These are phyloP conservation scores for Pleurotus eryngii DNA, from an alignment of 768 basidiomycete genomes.

Conservation along the genomic window DNA sequence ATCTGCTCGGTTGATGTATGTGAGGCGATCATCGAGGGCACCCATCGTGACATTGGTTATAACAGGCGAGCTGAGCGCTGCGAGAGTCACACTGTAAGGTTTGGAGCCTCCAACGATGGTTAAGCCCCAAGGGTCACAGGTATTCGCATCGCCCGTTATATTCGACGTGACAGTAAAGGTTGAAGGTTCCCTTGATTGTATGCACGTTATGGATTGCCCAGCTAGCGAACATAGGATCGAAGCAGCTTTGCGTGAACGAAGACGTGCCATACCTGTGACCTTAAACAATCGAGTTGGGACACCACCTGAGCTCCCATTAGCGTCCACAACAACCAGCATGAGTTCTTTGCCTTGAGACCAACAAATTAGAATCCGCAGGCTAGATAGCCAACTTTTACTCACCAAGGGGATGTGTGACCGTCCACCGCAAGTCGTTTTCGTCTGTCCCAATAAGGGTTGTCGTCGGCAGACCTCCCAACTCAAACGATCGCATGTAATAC, in stretches of 20 bases:
- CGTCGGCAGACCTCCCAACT: slow-evolving; percentile 30
- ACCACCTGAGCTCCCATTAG: slow-evolving; percentile 39
- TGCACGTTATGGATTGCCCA: slow-evolving; percentile 14
- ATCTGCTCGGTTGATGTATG: slow-evolving; percentile 39
- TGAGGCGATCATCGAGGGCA: slow-evolving; percentile 32
- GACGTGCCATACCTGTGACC: slow-evolving; percentile 29
- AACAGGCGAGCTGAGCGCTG: slow-evolving; percentile 30
- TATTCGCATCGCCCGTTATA: slow-evolving; percentile 30
- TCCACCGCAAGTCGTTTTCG: slow-evolving; percentile 38
- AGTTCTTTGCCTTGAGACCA: slow-evolving; percentile 34
- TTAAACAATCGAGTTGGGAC: slow-evolving; percentile 30
- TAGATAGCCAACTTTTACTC: slow-evolving; percentile 12
- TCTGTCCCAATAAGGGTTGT: slow-evolving; percentile 34
- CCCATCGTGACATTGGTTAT: slow-evolving; percentile 41
- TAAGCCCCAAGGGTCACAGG: slow-evolving; percentile 47
- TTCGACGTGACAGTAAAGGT: slow-evolving; percentile 28
- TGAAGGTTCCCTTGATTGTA: slow-evolving; percentile 6
- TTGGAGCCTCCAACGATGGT: slow-evolving; percentile 38
- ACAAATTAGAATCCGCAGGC: not conserved
- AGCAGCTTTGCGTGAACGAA: not conserved
- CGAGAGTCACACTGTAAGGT: slow-evolving; percentile 43
- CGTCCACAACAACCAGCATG: slow-evolving; percentile 42
- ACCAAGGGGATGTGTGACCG: slow-evolving; percentile 37
- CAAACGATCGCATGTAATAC: slow-evolving; percentile 42
- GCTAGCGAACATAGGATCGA: slow-evolving; percentile 3